Evolutionary conservation across 805 yeast species (phyloP).

Genomic region (Cyberlindnera lachancei): DNA sequence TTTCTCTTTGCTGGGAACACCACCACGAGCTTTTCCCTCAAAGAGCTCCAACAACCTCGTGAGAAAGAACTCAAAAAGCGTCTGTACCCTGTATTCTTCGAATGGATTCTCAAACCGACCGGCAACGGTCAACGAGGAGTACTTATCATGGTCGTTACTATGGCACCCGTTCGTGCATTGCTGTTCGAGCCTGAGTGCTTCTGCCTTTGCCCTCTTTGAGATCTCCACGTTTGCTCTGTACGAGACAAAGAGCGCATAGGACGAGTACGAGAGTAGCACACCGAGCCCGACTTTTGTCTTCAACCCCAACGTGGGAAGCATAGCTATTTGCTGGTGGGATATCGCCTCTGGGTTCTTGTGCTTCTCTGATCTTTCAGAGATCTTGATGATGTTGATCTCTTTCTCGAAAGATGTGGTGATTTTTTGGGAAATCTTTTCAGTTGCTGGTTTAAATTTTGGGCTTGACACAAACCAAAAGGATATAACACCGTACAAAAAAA

Average conservation of each 20-base stretch:
- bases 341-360: no score
- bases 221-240: constrained; percentile 48
- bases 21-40: constrained; percentile 51
- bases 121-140: constrained; percentile 42
- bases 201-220: constrained; percentile 29
- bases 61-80: constrained; percentile 74
- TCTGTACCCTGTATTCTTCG: constrained; percentile 82
- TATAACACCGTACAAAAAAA: no score
- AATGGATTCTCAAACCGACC: constrained; percentile 92
- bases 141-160: constrained; percentile 23
- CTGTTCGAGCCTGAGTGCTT: constrained; percentile 16
- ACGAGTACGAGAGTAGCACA: constrained; percentile 43
- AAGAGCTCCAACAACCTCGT: constrained; percentile 68
- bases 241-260: constrained; percentile 58
- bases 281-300: constrained; percentile 23
- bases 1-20: constrained; percentile 40
- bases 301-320: constrained; percentile 10
- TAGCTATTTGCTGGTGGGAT: neutral
- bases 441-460: no score
- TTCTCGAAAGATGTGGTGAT: no score
- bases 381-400: no score
- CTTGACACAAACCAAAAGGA: no score
- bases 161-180: constrained; percentile 2
- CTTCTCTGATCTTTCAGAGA: no score
- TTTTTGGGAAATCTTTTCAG: no score